Conservation (phyloP, 192 early-diverging fungal species). For the Phlyctochytrium planicorne region DNA sequence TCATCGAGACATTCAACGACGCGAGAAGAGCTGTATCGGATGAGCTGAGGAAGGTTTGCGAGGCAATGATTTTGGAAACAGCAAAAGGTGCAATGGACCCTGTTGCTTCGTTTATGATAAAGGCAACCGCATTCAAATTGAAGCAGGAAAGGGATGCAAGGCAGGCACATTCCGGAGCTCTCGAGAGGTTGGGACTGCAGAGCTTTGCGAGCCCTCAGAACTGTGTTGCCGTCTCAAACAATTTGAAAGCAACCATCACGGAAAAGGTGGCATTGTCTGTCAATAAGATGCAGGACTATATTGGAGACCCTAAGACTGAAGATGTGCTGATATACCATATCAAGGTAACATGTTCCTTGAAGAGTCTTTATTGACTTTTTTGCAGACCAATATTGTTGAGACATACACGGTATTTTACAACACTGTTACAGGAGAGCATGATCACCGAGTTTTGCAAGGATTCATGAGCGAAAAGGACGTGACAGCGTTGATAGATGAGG, state of each 20-base stretch:
- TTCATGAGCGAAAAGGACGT: slow-evolving; percentile 35
- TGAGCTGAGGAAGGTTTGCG: slow-evolving; percentile 45
- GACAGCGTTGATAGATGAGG: slow-evolving; percentile 21
- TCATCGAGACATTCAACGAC: slow-evolving; percentile 44
- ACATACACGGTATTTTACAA: slow-evolving; percentile 34
- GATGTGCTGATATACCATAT: slow-evolving; percentile 68
- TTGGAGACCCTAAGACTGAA: slow-evolving; percentile 78
- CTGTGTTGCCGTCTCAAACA: slow-evolving; percentile 36
- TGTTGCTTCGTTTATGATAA: slow-evolving; percentile 62
- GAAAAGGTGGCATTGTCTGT: slow-evolving; percentile 52
- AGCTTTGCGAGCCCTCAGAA: slow-evolving; percentile 21
- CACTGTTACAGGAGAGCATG: slow-evolving; percentile 35
- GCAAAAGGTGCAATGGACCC: slow-evolving; percentile 64
- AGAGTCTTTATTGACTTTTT: slow-evolving; percentile 1
- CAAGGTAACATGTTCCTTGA: slow-evolving; percentile 43
- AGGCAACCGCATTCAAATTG: slow-evolving; percentile 61
- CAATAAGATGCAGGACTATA: slow-evolving; percentile 63
- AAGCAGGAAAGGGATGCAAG: slow-evolving; percentile 21
- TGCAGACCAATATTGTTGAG: slow-evolving; percentile 40
- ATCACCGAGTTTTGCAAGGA: slow-evolving; percentile 22
- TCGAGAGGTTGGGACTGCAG: slow-evolving; percentile 11
- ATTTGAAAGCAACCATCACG: slow-evolving; percentile 55
- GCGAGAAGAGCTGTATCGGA: slow-evolving; percentile 21
- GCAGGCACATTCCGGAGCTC: background rate
- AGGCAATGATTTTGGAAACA: slow-evolving; percentile 73